phyloP scores from a whole-genome alignment of 2,329 filamentous ascomycete species.

The Ilyonectria destructans region DNA sequence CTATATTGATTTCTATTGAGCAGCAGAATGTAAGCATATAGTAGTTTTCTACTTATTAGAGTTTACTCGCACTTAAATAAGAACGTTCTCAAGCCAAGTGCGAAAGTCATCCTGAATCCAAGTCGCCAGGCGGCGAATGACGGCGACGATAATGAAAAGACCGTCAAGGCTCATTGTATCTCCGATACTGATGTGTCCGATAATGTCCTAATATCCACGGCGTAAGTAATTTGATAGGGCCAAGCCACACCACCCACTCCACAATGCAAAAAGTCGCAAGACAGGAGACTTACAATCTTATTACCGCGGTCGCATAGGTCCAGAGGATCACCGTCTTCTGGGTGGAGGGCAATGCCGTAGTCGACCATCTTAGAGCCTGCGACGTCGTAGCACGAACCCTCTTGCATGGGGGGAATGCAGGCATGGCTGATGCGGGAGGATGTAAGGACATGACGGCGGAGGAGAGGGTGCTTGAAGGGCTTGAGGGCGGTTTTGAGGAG shows the following conservation, averaged over 20 bases:
- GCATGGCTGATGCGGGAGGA: conserved; percentile 13
- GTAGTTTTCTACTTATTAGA: too few relatives aligned
- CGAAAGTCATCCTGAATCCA: conserved; percentile 21
- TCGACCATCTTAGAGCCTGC: conserved; percentile 26
- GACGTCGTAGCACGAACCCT: conserved; percentile 17
- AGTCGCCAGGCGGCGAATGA: conserved; percentile 16
- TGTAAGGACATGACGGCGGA: conserved; percentile 13
- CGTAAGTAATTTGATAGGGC: conserved; percentile 6
- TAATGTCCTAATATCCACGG: conserved; percentile 16
- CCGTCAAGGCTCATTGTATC: conserved; percentile 28
- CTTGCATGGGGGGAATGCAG: conserved; percentile 21
- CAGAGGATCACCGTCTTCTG: conserved; percentile 6
- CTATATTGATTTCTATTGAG: too few relatives aligned
- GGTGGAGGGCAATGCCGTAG: conserved; percentile 17
- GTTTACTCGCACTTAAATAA: neutral
- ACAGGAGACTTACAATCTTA: conserved; percentile 19
- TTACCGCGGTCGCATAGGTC: conserved; percentile 12
- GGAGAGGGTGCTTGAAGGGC: conserved; percentile 4
- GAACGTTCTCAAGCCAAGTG: conserved; percentile 4
- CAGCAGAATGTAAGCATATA: too few relatives aligned
- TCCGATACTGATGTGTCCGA: conserved; percentile 22
- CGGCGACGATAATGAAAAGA: conserved; percentile 13
- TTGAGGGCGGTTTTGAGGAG: conserved; percentile 19
- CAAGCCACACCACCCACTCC: neutral
- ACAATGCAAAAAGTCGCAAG: neutral